Evolutionary conservation across 441 rosid genomes (phyloP).

Genomic region (Euphorbia neoarborescens): DNA sequence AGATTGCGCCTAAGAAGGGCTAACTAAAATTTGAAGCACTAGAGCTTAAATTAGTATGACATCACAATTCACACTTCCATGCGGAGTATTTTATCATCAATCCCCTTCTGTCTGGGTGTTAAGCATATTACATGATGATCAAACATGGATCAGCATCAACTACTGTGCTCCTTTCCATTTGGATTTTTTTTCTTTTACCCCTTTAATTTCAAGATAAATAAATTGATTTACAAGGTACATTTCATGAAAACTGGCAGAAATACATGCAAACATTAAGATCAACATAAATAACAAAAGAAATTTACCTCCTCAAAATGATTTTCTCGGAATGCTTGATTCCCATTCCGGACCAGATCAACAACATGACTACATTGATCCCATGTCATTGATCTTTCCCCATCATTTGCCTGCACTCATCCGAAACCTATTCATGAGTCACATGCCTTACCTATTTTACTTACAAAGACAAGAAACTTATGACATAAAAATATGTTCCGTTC

Average conservation of each 20-base stretch:
- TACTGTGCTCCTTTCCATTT: neutral
- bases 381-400: slow-evolving; percentile 58
- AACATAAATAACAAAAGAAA: neutral
- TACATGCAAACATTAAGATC: slow-evolving; percentile 1
- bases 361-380: slow-evolving; percentile 48
- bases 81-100: neutral
- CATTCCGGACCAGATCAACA: slow-evolving; percentile 51
- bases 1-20: neutral
- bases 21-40: neutral
- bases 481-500: neutral
- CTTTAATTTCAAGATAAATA: neutral
- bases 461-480: neutral
- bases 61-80: neutral
- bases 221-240: neutral
- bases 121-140: neutral
- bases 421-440: slow-evolving; percentile 17
- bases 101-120: neutral
- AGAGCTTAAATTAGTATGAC: neutral
- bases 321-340: slow-evolving; percentile 56
- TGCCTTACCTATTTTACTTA: neutral
- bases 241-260: neutral
- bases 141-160: neutral
- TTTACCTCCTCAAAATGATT: slow-evolving; percentile 62
- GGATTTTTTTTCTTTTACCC: neutral
- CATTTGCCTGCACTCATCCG: slow-evolving; percentile 42